Percentiles rank a stretch among this genome's conserved stretches.
phyloP scores from a whole-genome alignment of 2,329 filamentous ascomycete species.

The Stachybotrys echinatus region DNA sequence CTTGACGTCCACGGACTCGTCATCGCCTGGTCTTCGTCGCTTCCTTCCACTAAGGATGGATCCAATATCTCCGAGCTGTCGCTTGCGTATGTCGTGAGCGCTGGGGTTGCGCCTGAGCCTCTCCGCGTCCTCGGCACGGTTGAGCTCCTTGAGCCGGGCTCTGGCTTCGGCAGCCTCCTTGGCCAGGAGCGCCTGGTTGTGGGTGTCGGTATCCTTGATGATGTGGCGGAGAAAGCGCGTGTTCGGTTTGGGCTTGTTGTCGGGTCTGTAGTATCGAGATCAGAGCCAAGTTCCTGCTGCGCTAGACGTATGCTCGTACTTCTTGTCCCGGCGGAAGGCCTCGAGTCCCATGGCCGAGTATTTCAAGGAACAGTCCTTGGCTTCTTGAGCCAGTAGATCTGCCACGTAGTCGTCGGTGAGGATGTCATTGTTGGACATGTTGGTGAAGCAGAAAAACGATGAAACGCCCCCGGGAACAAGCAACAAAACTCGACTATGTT shows the following conservation, averaged over 20 bases:
- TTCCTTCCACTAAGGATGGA: conserved; percentile 48
- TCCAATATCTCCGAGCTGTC: conserved; percentile 57
- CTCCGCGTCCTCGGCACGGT: conserved; percentile 40
- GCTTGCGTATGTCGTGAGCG: conserved; percentile 45
- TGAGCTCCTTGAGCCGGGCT: conserved; percentile 61
- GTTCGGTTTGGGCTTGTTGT: conserved; percentile 78
- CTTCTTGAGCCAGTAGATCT: conserved; percentile 73
- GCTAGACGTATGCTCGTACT: conserved; percentile 30
- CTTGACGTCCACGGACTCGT: conserved; percentile 12
- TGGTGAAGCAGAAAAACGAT: neutral
- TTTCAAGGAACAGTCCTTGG: conserved; percentile 64
- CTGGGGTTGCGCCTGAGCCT: conserved; percentile 38
- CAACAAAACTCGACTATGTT: neutral
- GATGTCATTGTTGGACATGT: conserved; percentile 42
- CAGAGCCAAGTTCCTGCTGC: conserved; percentile 5
- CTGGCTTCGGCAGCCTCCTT: conserved; percentile 78
- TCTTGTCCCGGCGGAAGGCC: conserved; percentile 48
- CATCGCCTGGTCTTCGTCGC: conserved; percentile 18
- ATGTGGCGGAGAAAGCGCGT: conserved; percentile 85
- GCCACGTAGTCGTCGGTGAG: conserved; percentile 76
- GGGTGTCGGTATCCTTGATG: conserved; percentile 78
- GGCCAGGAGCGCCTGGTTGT: conserved; percentile 81
- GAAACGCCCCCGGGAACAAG: too few species aligned
- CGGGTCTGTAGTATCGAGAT: conserved; percentile 40
- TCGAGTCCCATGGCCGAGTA: conserved; percentile 72